phyloP scores from a whole-genome alignment of 495 filamentous ascomycete genomes.

The Aspergillus indologenus region DNA sequence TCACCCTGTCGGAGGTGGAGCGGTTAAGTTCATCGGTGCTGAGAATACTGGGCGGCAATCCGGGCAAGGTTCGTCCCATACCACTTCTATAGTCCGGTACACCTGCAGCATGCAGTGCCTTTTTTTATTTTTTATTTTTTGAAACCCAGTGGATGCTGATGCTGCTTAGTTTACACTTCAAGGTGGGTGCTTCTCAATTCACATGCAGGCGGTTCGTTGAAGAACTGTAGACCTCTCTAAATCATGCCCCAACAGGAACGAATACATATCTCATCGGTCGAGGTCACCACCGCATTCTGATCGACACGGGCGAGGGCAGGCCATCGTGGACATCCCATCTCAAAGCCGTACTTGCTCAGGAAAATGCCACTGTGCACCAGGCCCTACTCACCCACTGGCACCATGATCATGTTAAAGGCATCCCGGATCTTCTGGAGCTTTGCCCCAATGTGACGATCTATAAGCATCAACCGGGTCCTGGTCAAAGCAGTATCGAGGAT shows the following conservation, averaged over 20 bases:
- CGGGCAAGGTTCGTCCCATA: slow-evolving; percentile 58
- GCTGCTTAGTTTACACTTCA: slow-evolving; percentile 54
- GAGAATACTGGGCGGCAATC: slow-evolving; percentile 77
- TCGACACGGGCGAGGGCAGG: slow-evolving; percentile 76
- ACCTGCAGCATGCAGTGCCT: not conserved
- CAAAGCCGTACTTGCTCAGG: slow-evolving; percentile 56
- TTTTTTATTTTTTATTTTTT: not conserved
- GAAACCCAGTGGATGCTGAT: not conserved
- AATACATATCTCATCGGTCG: slow-evolving; percentile 85
- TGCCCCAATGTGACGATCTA: slow-evolving; percentile 55
- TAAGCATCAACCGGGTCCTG: slow-evolving; percentile 47
- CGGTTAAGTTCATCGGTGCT: slow-evolving; percentile 64
- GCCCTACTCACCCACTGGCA: slow-evolving; percentile 90
- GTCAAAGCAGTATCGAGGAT: slow-evolving; percentile 54
- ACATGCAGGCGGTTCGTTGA: not conserved
- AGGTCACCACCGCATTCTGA: slow-evolving; percentile 62
- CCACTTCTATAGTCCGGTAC: not conserved
- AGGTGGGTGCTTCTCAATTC: slow-evolving; percentile 29
- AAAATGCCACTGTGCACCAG: slow-evolving; percentile 60
- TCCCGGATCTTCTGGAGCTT: slow-evolving; percentile 59
- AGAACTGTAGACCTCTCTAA: not conserved
- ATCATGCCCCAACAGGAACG: slow-evolving; percentile 51
- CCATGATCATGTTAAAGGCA: slow-evolving; percentile 74
- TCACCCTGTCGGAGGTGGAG: slow-evolving; percentile 60
- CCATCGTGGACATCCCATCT: slow-evolving; percentile 59